Base-by-base conservation (phyloP, 1,139 yeast genomes). In the Lizanozyma gosingica region DNA sequence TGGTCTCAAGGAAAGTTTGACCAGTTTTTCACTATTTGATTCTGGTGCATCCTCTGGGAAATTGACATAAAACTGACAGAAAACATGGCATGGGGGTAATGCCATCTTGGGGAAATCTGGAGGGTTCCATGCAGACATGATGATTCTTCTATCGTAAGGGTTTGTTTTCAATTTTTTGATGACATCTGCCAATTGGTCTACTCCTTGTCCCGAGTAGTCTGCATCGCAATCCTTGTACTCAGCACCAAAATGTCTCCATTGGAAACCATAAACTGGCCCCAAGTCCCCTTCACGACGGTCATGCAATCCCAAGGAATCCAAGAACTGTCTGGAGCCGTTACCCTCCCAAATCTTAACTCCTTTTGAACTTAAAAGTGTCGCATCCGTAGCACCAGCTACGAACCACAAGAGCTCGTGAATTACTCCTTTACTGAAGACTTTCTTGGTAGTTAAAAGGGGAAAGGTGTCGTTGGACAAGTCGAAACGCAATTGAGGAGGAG, bases 241-340 rank as follows among this genome's bases (percentile, higher is more conserved):
- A 3, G 98, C 98, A 27, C 98, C 98, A 58, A 94, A 92, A 60
- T 94, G 98, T 54, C 99, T 78, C 99, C 99, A 92, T 62, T 92
- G 99, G 64, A 94, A 92, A 0, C 99, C 99, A 57, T 92, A 92
- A 2, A 92, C 97, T 1, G 99, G 98, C 1, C 99, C 99, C 51
- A 92, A 65, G 62, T 92, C 99, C 42, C 97, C 97, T 53, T 80
- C 97, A 46, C 92, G 72, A 54, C 96, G 79, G 44, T 85, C 71
- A 0, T 73, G 71, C 38, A 92, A 72, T 0, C 98, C 98, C 35
- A 88, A 65, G 9, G 78, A 73, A 57, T 92, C 97, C 43, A 92
- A 67, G 59, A 78, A 92, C 60, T 87, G 95, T 47, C 97, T 72
- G 22, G 95, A 84, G n/a, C 98, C 98, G 56, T 92, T 94, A 16